Percentiles rank a stretch among this genome's conserved stretches.
Evolutionary conservation across 2,329 filamentous ascomycete genomes (phyloP).

Genomic region (Endothia cerciana): DNA sequence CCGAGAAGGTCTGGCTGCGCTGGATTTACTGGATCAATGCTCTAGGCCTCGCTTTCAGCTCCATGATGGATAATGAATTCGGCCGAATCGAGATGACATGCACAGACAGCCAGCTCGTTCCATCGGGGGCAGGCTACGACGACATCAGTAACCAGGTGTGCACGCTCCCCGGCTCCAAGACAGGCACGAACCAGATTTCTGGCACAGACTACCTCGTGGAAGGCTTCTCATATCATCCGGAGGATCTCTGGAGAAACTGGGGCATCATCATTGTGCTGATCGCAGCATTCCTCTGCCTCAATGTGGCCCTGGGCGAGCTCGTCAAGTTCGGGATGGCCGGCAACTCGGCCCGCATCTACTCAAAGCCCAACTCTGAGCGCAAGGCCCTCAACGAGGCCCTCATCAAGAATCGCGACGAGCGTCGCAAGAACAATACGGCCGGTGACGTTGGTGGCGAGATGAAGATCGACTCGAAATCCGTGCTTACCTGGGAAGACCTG

Average conservation of each 20-base stretch:
- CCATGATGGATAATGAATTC: slow-evolving; percentile 89
- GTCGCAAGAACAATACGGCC: slow-evolving; percentile 51
- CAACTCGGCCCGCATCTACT: slow-evolving; percentile 78
- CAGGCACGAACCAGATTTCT: slow-evolving; percentile 66
- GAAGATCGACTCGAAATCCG: slow-evolving; percentile 61
- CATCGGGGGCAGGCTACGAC: slow-evolving; percentile 69
- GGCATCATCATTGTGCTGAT: slow-evolving; percentile 80
- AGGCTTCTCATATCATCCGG: slow-evolving; percentile 67
- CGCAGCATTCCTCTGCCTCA: slow-evolving; percentile 72
- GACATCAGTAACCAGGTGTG: slow-evolving; percentile 79
- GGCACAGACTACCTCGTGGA: slow-evolving; percentile 71
- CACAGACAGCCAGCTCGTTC: slow-evolving; percentile 68
- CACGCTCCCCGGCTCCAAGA: slow-evolving; percentile 72
- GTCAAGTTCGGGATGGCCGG: slow-evolving; percentile 80
- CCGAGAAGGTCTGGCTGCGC: slow-evolving; percentile 73
- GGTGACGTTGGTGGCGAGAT: slow-evolving; percentile 50
- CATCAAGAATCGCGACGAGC: slow-evolving; percentile 59
- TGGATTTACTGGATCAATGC: slow-evolving; percentile 83
- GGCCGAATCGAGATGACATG: slow-evolving; percentile 70
- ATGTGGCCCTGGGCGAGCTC: slow-evolving; percentile 78
- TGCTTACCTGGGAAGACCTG: slow-evolving; percentile 87
- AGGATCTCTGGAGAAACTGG: slow-evolving; percentile 80
- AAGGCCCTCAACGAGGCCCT: slow-evolving; percentile 68
- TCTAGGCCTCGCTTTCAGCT: slow-evolving; percentile 73
- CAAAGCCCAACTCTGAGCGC: slow-evolving; percentile 69